Percentiles rank a stretch among this genome's conserved stretches.
phyloP scores from a whole-genome alignment of 2,329 filamentous ascomycete genomes.

The Xylariaceae sp. region DNA sequence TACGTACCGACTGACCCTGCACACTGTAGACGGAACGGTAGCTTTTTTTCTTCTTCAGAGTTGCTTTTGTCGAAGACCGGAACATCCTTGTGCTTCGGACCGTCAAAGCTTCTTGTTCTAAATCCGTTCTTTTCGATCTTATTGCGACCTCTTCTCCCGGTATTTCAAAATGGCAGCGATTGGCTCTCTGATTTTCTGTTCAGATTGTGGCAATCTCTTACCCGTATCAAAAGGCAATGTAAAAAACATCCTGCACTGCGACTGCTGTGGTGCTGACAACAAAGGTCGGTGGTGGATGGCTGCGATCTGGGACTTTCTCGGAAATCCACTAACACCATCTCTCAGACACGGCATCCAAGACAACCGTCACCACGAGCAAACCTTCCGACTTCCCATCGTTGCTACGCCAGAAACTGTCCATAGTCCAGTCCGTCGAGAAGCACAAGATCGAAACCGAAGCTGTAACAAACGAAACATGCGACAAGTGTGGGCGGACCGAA shows the following conservation, averaged over 20 bases:
- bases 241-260: constrained; percentile 80
- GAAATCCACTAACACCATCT: constrained; percentile 13
- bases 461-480: constrained; percentile 70
- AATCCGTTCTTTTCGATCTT: not conserved
- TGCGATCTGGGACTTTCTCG: not conserved
- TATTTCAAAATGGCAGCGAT: constrained; percentile 76
- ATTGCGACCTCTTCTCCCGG: not conserved
- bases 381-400: constrained; percentile 88
- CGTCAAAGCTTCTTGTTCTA: not conserved
- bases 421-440: constrained; percentile 79
- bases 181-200: constrained; percentile 91
- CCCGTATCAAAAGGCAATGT: constrained; percentile 79
- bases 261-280: constrained; percentile 85
- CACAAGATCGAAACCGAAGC: constrained; percentile 80
- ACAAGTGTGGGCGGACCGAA: constrained; percentile 80
- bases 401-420: constrained; percentile 87
- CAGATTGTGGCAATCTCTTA: constrained; percentile 87
- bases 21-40: too few relatives aligned
- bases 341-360: constrained; percentile 75
- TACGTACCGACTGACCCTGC: too few relatives aligned
- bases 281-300: constrained; percentile 64
- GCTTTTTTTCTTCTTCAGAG: constrained; percentile 5
- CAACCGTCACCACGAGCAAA: constrained; percentile 83
- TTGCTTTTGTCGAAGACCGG: not conserved
- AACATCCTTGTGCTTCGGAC: constrained; percentile 2